Conservation (phyloP, 2,329 filamentous ascomycete species). For the Grosmannia huntii region DNA sequence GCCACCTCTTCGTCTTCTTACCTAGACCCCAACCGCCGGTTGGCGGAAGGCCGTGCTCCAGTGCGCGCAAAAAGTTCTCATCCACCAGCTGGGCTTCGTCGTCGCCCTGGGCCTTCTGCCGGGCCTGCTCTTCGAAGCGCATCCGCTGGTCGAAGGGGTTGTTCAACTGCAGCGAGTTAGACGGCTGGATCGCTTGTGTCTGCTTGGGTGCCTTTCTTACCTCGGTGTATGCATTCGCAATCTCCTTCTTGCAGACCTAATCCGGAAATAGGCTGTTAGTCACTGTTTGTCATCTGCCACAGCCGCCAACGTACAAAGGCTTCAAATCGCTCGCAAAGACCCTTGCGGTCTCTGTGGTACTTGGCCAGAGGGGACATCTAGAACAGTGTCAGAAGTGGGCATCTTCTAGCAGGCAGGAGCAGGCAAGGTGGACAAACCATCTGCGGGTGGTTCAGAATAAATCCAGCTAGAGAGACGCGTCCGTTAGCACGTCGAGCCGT, state of each 20-base stretch:
- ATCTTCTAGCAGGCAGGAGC: no score
- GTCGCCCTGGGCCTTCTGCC: conserved; percentile 91
- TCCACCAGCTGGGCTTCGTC: conserved; percentile 94
- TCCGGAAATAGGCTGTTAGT: neutral
- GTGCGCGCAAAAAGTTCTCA: conserved; percentile 82
- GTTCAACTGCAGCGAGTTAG: conserved; percentile 48
- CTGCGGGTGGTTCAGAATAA: conserved; percentile 14
- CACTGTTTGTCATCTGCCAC: neutral
- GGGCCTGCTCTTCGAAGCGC: conserved; percentile 87
- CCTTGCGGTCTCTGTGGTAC: conserved; percentile 69
- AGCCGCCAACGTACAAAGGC: conserved; percentile 43
- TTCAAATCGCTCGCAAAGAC: conserved; percentile 93
- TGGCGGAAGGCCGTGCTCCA: conserved; percentile 66
- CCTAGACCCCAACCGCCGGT: conserved; percentile 88
- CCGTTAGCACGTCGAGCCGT: neutral
- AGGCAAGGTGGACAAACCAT: conserved; percentile 8
- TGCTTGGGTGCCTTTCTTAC: neutral
- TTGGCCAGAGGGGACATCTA: conserved; percentile 91
- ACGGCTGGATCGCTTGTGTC: neutral
- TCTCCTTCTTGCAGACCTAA: conserved; percentile 83
- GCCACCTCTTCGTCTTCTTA: neutral
- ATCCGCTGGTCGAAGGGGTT: conserved; percentile 90
- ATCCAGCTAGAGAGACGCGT: conserved; percentile 7
- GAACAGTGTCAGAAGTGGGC: neutral
- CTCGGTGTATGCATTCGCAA: conserved; percentile 92